Evolutionary conservation across 1,284 basidiomycete species (phyloP).

Genomic region (Erythrobasidium hasegawianum): DNA sequence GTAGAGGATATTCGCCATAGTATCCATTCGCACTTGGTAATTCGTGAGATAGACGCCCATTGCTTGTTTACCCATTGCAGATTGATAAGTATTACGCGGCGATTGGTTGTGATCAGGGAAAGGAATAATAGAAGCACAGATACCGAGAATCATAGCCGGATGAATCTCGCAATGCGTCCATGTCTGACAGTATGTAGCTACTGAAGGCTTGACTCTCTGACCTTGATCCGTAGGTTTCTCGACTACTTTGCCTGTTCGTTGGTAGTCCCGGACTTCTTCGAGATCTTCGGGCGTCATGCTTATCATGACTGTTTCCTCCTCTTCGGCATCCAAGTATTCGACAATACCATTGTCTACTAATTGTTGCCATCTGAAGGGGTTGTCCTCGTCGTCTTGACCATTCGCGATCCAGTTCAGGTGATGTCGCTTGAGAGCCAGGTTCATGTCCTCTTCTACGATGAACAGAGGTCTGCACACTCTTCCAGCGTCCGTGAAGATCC

Average conservation of each 20-base stretch:
- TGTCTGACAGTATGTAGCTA: slow-evolving; percentile 62
- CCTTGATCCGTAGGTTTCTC: slow-evolving; percentile 60
- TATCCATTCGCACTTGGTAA: slow-evolving; percentile 92
- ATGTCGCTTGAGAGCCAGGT: slow-evolving; percentile 75
- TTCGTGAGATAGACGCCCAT: slow-evolving; percentile 99
- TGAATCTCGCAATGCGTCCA: slow-evolving; percentile 99
- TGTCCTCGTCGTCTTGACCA: slow-evolving; percentile 53
- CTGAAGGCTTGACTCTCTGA: slow-evolving; percentile 75
- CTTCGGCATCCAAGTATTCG: slow-evolving; percentile 94
- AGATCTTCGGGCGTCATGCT: slow-evolving; percentile 97
- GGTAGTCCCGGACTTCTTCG: slow-evolving; percentile 64
- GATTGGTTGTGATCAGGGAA: slow-evolving; percentile 99
- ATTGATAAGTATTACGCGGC: slow-evolving; percentile 98
- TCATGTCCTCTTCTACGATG: slow-evolving; percentile 83
- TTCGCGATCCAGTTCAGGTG: slow-evolving; percentile 73
- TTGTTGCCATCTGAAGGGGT: slow-evolving; percentile 74
- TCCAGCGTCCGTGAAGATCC: slow-evolving; percentile 93
- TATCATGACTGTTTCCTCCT: slow-evolving; percentile 99
- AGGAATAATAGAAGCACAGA: slow-evolving; percentile 97
- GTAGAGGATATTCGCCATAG: slow-evolving; percentile 97
- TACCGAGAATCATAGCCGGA: slow-evolving; percentile 97
- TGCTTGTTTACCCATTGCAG: slow-evolving; percentile 99
- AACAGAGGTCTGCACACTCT: slow-evolving; percentile 94
- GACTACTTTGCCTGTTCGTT: slow-evolving; percentile 56
- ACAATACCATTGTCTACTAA: slow-evolving; percentile 83